Evolutionary conservation across 257 asterid species (phyloP), one percentile per base, ranked within the genome.

Genomic region (Plantago elongata): DNA sequence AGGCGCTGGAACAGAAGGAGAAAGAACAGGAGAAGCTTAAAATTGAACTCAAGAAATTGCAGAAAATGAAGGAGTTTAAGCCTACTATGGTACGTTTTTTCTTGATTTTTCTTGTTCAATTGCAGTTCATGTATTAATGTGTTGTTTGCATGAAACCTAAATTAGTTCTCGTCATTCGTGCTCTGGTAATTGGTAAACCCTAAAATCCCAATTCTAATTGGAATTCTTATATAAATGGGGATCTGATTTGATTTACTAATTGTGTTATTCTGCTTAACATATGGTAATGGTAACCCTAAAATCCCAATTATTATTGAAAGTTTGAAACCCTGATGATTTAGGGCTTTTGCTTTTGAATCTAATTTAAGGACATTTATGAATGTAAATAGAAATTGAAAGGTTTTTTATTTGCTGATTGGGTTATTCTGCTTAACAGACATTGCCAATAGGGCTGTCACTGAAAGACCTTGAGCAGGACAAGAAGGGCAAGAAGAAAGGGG

Each of bases 31-130:
- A 87, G 66, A 85, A 90, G 66, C 86, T 90, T 54, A 85, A 80
- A 51, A n/a, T 38, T 30, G 96, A 88, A 48, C 76, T 90, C 73
- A 90, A 85, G 74, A 90, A 83, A 65, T 67, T 90, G 86, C 96
- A 88, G 89, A 90, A 88, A 65, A 69, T 79, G 69, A 90, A 90
- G 78, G 98, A 90, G 63, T 90, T 90, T 57, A 90, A 85, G 46
- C 97, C 97, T 54, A 77, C 74, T 12, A 69, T 87, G 88, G 97
- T 90, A 38, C 9, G 27, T 51, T 55, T 54, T n/a, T 16, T 5
- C 17, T 13, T 59, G 10, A 1, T 27, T 65, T 46, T 55, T 10
- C 0, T 7, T 13, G 12, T 42, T 22, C 27, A 22, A 10, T 30
- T n/a, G 11, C 18, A 18, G 29, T 52, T 29, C 30, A 13, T 17